Evolutionary conservation across 768 basidiomycete species (phyloP), one percentile per base, ranked within the genome.

Genomic region (Collybiopsis luxurians): DNA sequence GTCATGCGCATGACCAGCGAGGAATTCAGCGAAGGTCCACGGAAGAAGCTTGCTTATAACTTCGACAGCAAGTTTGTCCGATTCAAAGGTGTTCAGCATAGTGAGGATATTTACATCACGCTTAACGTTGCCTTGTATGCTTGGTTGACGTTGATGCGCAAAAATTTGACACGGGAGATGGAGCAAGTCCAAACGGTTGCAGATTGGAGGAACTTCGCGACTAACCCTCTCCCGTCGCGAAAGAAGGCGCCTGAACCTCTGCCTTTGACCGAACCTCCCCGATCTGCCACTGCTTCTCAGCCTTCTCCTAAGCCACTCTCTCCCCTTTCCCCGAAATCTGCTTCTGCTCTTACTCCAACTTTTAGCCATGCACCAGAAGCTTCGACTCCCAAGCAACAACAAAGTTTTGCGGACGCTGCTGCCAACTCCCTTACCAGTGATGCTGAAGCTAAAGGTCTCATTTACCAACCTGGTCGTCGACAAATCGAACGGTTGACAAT

Each of bases 101-200:
- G 38, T 28, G 86, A 91, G 61, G 88, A 90, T 61, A 91, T 94
- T 54, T 92, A 87, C 69, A 90, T 94, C 69, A 87, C 90, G 3
- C 76, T 94, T 61, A 93, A 94, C 72, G 84, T 92, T 64, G 80
- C 86, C 0, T 74, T 92, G 1, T 92, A 92, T 64, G 82, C 89
- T 9, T 92, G 90, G 89, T 79, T 93, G 44, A 90, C 88, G 1
- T 69, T 87, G 23, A 77, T 92, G 39, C 83, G 89, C 56, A 92
- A 90, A 69, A 89, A 84, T 58, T 72, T 92, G 62, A 76, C 84
- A 13, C 75, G 87, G 54, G 92, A 92, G 66, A 82, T 93, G 81
- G 88, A 90, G 23, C 87, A 89, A 64, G 85, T 82, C 1, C 80
- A 82, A 59, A 79, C 79, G 13, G 71, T 81, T 6, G 76, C 80